phyloP scores from a whole-genome alignment of 208 protist species.

The Zelonia costaricensis region DNA sequence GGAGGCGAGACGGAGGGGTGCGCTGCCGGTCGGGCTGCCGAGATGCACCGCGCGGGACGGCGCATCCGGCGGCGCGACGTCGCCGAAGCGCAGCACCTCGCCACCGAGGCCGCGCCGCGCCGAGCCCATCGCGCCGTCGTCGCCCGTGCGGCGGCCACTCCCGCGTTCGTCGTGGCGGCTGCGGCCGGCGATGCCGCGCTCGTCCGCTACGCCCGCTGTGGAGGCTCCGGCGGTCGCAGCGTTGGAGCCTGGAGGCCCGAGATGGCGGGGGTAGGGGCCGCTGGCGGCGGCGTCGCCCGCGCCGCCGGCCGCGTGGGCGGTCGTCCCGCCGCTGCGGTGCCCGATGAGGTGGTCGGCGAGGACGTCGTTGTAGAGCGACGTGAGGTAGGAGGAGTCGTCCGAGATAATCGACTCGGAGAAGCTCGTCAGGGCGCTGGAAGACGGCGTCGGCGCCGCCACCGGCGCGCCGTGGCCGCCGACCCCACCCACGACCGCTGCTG shows the following conservation, averaged over 20 bases:
- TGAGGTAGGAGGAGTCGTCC: constrained; percentile 80
- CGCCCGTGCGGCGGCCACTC: neutral
- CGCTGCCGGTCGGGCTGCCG: constrained; percentile 8
- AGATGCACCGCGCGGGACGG: constrained; percentile 8
- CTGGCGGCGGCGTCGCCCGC: neutral
- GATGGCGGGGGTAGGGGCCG: neutral
- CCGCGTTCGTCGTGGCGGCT: constrained; percentile 17
- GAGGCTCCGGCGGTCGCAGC: neutral
- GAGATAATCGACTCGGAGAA: constrained; percentile 82
- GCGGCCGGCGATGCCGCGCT: neutral
- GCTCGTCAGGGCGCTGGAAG: constrained; percentile 53
- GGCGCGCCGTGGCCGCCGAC: neutral
- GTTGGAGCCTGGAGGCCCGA: constrained; percentile 1
- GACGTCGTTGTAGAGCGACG: constrained; percentile 85
- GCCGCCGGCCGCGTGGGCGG: neutral
- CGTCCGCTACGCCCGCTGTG: neutral
- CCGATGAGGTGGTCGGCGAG: constrained; percentile 72
- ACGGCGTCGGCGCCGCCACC: constrained; percentile 12
- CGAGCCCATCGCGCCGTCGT: constrained; percentile 7
- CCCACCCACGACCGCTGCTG: neutral
- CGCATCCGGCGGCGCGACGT: neutral
- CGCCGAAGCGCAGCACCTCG: constrained; percentile 39
- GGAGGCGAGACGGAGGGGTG: constrained; percentile 7
- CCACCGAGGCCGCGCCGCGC: constrained; percentile 38
- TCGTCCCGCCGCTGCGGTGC: constrained; percentile 1